Evolutionary conservation across 805 yeast species (phyloP), one percentile per base, ranked within the genome.

Genomic region (Hermanozyma aechmeae): DNA sequence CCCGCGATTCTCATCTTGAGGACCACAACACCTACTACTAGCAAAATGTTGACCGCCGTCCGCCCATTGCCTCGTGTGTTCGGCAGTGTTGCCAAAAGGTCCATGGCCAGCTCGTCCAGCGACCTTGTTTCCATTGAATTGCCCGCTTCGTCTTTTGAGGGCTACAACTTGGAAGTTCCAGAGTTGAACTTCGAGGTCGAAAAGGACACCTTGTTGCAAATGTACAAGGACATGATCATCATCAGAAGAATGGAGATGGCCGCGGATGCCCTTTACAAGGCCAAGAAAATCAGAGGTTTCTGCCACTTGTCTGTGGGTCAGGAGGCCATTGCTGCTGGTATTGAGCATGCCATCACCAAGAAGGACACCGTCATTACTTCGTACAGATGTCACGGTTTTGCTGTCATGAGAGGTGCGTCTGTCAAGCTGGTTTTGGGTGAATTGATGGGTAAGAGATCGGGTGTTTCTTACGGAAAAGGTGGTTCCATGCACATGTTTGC

Each of bases 401-500:
- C 96, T 25, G 84, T 75, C 71, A 79, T 84, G 82, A 78, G 98
- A 62, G 98, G 98, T 43, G 83, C 94, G 14, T 67, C 95, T 13
- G 95, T 87, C 44, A 76, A 82, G 62, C 79, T 71, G 35, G 93
- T 92, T 33, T 65, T 92, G 45, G 97, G 95, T 40, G 98, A 92
- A 68, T 73, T 92, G 59, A 81, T 92, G 89, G 98, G 98, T 50
- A 81, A 80, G 68, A 79, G 95, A 68, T 66, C 79, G 34, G 97
- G 98, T 71, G 93, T 83, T 37, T 81, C 96, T 24, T 79, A 67
- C 65, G 98, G 98, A 68, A 92, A 92, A 66, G 98, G 98, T 70
- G 98, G 98, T 49, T 92, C 98, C 42, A 92, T 92, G 98, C 98
- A 92, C 69, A 83, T 92, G 87, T 92, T 79, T 59, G 83, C 94